Conservation (phyloP, 1,139 yeast genomes). For the Blastobotrys proliferans region DNA sequence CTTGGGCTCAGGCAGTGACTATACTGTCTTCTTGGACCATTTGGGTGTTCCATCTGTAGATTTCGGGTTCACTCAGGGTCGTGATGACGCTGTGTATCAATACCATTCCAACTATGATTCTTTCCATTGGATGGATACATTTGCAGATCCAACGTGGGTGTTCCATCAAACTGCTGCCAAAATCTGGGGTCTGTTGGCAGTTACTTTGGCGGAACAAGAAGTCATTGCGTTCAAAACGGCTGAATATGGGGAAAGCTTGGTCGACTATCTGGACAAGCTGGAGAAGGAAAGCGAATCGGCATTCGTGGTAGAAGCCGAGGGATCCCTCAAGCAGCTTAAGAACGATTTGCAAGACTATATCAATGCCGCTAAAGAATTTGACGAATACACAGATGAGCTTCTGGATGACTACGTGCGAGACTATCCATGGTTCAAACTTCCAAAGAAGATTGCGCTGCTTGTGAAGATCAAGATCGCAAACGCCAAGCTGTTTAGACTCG, state of each 20-base stretch:
- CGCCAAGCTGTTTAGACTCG: slow-evolving; percentile 37
- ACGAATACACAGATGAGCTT: slow-evolving; percentile 29
- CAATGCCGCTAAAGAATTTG: slow-evolving; percentile 27
- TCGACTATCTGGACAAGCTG: slow-evolving; percentile 34
- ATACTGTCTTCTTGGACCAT: slow-evolving; percentile 62
- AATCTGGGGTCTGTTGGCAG: slow-evolving; percentile 45
- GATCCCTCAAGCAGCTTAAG: slow-evolving; percentile 21
- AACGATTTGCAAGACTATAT: slow-evolving; percentile 26
- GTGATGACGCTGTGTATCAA: slow-evolving; percentile 53
- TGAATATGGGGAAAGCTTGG: slow-evolving; percentile 41
- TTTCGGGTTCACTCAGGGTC: slow-evolving; percentile 46
- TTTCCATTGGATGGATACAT: slow-evolving; percentile 58
- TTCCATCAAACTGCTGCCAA: slow-evolving; percentile 53
- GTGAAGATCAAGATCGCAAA: slow-evolving; percentile 35
- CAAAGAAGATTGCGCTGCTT: slow-evolving; percentile 30
- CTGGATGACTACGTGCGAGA: slow-evolving; percentile 28
- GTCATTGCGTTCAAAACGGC: slow-evolving; percentile 41
- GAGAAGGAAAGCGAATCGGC: slow-evolving; percentile 10
- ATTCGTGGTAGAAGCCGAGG: neutral
- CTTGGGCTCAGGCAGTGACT: slow-evolving; percentile 67
- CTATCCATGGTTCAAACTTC: slow-evolving; percentile 33
- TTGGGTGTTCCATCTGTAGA: slow-evolving; percentile 63
- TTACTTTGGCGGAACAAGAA: slow-evolving; percentile 47
- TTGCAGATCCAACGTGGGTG: slow-evolving; percentile 56
- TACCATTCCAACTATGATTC: slow-evolving; percentile 71